Evolutionary conservation across 2,329 filamentous ascomycete species (phyloP).

Genomic region (Trichophyton mentagrophytes): DNA sequence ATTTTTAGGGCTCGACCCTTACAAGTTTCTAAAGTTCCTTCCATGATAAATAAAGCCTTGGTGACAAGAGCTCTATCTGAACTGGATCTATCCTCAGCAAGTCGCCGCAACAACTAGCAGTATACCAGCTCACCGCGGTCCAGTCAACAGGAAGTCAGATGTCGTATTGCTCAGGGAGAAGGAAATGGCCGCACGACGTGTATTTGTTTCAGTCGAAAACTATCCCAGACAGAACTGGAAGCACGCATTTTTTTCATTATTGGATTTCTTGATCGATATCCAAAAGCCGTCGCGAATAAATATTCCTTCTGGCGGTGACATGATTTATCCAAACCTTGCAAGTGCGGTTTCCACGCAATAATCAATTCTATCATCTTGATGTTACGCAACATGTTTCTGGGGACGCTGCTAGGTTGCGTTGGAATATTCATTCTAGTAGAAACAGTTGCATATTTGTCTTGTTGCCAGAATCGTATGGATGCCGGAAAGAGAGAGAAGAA

Average conservation of each 20-base stretch:
- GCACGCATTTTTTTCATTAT: background rate
- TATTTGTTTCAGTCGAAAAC: background rate
- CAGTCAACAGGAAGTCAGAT: background rate
- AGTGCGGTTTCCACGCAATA: background rate
- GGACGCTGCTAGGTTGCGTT: too few species aligned
- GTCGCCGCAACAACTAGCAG: background rate
- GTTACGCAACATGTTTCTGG: too few species aligned
- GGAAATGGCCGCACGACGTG: background rate
- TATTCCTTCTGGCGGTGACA: background rate
- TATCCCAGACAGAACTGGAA: background rate
- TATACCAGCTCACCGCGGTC: background rate
- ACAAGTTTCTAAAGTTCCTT: background rate
- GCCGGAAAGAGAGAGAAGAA: too few species aligned
- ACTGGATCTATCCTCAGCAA: background rate
- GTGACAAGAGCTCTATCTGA: background rate
- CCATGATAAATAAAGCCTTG: background rate
- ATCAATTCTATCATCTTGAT: too few species aligned
- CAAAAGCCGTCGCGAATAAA: background rate
- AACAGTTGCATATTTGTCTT: too few species aligned
- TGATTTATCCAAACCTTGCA: background rate
- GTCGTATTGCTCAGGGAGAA: background rate
- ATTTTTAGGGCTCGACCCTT: background rate
- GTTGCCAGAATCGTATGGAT: too few species aligned
- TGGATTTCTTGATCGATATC: background rate
- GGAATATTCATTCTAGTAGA: too few species aligned